Evolutionary conservation across 2,329 filamentous ascomycete genomes (phyloP).

Genomic region (Parastagonospora avenae): DNA sequence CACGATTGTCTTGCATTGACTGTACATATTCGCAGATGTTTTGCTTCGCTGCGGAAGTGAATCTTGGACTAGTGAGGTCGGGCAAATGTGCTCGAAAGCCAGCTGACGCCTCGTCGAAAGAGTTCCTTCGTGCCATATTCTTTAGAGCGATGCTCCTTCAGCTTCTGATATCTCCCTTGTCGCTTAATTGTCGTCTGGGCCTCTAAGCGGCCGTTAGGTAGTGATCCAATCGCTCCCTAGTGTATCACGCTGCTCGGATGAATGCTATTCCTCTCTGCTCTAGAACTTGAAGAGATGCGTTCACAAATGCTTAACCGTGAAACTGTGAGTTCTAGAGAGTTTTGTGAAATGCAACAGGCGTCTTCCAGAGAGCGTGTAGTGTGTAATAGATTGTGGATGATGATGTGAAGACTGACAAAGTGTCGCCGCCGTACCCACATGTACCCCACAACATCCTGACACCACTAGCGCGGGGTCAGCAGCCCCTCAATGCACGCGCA

Average conservation of each 20-base stretch:
- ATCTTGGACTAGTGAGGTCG: conserved; percentile 65
- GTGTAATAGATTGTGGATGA: too few relatives aligned
- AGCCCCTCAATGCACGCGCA: conserved; percentile 15
- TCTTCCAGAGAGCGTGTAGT: too few relatives aligned
- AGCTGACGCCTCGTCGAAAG: conserved; percentile 32
- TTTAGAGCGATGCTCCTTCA: neutral
- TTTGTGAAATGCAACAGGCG: neutral
- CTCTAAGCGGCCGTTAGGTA: neutral
- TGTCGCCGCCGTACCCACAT: neutral
- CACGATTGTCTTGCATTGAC: conserved; percentile 62
- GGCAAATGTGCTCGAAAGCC: conserved; percentile 65
- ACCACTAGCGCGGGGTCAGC: conserved; percentile 23
- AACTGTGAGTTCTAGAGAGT: neutral
- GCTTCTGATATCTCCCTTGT: too few relatives aligned
- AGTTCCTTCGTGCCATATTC: conserved; percentile 23
- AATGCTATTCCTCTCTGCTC: conserved; percentile 14
- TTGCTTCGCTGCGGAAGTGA: conserved; percentile 67
- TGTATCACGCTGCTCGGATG: conserved; percentile 7
- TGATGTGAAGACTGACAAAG: too few relatives aligned
- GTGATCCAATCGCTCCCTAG: neutral
- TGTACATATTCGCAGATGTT: conserved; percentile 67
- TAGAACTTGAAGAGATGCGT: neutral
- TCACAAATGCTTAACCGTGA: neutral
- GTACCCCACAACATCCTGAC: conserved; percentile 23
- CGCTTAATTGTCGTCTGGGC: too few relatives aligned